These are phyloP conservation scores for Hyaloscypha bicolor DNA, from an alignment of 495 filamentous ascomycete species.

Conservation along the genomic window DNA sequence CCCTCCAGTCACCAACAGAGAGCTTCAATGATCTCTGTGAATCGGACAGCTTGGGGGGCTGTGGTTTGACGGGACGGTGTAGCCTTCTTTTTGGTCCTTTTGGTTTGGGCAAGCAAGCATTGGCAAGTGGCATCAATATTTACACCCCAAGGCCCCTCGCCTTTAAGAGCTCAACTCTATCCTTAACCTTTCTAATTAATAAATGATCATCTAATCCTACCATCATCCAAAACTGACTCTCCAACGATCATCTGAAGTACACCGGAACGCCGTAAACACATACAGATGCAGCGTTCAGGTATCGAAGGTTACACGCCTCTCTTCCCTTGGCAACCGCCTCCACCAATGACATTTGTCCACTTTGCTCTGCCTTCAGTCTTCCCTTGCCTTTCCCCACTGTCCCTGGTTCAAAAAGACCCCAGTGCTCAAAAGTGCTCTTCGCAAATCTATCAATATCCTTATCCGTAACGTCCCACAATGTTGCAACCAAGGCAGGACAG, in stretches of 20 bases:
- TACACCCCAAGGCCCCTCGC: too few relatives aligned
- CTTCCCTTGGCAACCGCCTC: slow-evolving; percentile 77
- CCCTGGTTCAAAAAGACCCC: slow-evolving; percentile 66
- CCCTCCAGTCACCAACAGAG: too few relatives aligned
- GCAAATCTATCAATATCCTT: slow-evolving; percentile 94
- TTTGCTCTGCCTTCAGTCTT: slow-evolving; percentile 25
- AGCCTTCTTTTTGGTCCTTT: too few relatives aligned
- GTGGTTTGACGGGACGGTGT: too few relatives aligned
- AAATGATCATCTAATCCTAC: neutral
- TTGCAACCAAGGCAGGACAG: slow-evolving; percentile 79
- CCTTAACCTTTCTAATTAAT: too few relatives aligned
- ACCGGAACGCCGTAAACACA: slow-evolving; percentile 95
- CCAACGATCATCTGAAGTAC: slow-evolving; percentile 60
- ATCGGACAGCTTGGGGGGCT: too few relatives aligned
- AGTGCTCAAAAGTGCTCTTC: slow-evolving; percentile 71
- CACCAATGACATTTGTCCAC: slow-evolving; percentile 53
- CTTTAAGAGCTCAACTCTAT: too few relatives aligned
- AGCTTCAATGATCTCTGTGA: too few relatives aligned
- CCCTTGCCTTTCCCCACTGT: slow-evolving; percentile 33
- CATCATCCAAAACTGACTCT: slow-evolving; percentile 1
- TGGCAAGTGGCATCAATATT: too few relatives aligned
- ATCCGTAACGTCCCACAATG: slow-evolving; percentile 97
- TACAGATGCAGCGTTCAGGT: slow-evolving; percentile 89
- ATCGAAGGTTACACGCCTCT: slow-evolving; percentile 77
- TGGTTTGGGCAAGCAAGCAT: too few relatives aligned